Evolutionary conservation across 2,329 filamentous ascomycete genomes (phyloP).

Genomic region (Colletotrichum sp.): DNA sequence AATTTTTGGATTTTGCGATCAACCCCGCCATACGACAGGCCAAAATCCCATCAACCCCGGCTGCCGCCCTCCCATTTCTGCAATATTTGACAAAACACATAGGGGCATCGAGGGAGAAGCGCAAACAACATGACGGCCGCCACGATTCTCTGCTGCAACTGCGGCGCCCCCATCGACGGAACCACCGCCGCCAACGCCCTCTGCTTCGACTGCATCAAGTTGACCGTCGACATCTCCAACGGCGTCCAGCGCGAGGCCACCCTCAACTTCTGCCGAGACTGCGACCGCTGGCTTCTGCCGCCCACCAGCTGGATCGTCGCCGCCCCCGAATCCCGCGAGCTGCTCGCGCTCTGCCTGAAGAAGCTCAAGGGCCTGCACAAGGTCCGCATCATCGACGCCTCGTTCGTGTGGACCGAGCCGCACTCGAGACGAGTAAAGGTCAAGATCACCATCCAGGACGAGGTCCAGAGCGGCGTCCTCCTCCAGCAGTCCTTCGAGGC

Average conservation of each 20-base stretch:
- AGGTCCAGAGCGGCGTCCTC: conserved; percentile 65
- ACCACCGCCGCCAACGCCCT: conserved; percentile 84
- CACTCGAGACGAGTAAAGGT: conserved; percentile 92
- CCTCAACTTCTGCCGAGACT: conserved; percentile 91
- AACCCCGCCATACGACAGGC: conserved; percentile 16
- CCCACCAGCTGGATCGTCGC: conserved; percentile 88
- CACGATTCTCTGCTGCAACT: conserved; percentile 92
- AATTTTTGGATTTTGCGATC: conserved; percentile 2
- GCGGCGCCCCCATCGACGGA: conserved; percentile 93
- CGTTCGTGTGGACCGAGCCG: conserved; percentile 98
- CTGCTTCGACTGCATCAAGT: conserved; percentile 95
- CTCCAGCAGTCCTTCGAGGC: conserved; percentile 97
- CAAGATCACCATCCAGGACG: conserved; percentile 89
- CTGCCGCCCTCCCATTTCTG: neutral
- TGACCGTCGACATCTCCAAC: conserved; percentile 90
- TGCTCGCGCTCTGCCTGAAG: conserved; percentile 88
- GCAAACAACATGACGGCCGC: conserved; percentile 11
- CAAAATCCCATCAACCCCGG: neutral
- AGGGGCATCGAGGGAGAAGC: neutral
- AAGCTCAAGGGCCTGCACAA: conserved; percentile 87
- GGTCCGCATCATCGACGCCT: conserved; percentile 93
- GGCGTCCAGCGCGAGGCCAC: conserved; percentile 91
- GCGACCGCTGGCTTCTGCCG: conserved; percentile 90
- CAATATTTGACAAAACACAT: neutral
- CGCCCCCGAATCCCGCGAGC: conserved; percentile 84